Conservation (phyloP, 78 protist species). For the Emiliania huxleyi region DNA sequence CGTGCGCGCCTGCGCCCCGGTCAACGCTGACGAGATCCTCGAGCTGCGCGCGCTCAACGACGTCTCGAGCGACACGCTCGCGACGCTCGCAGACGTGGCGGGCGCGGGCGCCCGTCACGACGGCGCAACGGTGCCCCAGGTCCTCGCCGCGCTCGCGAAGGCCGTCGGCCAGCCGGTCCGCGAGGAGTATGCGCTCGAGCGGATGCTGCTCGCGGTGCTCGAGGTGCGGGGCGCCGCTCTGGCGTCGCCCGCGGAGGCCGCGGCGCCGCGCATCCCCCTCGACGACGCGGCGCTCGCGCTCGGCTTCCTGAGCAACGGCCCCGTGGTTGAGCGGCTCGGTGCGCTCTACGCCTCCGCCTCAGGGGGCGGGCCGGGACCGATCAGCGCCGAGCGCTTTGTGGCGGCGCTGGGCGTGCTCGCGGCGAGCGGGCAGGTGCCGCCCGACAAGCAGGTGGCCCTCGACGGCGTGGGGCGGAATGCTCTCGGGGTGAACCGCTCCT, state of each 20-base stretch:
- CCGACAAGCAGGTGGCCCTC: not conserved
- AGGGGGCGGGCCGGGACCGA: not conserved
- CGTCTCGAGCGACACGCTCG: not conserved
- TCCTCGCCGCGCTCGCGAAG: not conserved
- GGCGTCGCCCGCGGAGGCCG: not conserved
- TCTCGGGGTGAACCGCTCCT: not conserved
- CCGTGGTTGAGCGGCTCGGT: not conserved
- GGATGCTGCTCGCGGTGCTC: not conserved
- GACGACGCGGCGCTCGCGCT: not conserved
- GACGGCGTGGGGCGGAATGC: not conserved
- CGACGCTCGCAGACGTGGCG: not conserved
- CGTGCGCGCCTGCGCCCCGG: not conserved
- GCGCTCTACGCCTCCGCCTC: not conserved
- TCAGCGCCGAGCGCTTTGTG: not conserved
- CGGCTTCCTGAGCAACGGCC: not conserved
- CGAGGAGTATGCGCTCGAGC: not conserved
- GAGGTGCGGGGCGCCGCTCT: not conserved
- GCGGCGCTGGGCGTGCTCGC: not conserved
- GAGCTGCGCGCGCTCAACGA: constrained; percentile 8
- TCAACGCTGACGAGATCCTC: not conserved
- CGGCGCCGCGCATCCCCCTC: not conserved
- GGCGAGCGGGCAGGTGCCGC: not conserved
- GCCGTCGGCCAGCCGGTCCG: not conserved
- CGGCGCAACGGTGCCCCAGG: not conserved
- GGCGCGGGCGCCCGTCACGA: not conserved